Evolutionary conservation across 208 protist species (phyloP), one percentile per base, ranked within the genome.

Genomic region (Leishmania turanica): DNA sequence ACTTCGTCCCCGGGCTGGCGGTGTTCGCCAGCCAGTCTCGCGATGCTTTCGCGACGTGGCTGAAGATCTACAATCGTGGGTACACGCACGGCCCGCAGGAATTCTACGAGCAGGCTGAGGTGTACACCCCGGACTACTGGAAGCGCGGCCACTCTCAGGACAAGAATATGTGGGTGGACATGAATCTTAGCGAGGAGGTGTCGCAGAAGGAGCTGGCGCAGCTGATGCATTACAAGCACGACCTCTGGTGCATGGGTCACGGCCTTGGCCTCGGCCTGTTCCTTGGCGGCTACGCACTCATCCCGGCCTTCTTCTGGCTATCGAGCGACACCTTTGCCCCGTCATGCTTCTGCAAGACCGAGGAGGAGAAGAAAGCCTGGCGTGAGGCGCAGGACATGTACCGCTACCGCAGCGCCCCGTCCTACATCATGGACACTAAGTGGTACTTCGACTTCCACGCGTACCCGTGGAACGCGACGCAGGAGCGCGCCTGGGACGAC

Each of bases 81-180:
- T 88, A 90, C 73, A 83, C 86, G 42, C 77, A 95, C 68, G 95
- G 90, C 53, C 95, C 95, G 9, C 49, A 85, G 73, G 93, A 96
- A 49, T 96, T 91, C 87, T 80, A 88, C 58, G 93, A 98, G 75
- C 92, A 96, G 83, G 86, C 81, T 53, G 95, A 98, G 85, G 81
- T 82, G 53, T 98, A 92, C 86, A 91, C 88, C 34, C 89, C 90
- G 19, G 93, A 96, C 83, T 96, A 94, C 89, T 95, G 92, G 90
- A 98, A 98, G 87, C 89, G 92, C 45, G 92, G 92, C 77, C 88
- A 92, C 84, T 93, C 85, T 17, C 93, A 98, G 83, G 87, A 95
- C 49, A 96, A 96, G 84, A 98, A 98, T 88, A 94, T 98, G 90
- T 98, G 93, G 93, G 93, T 98, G 40, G 95, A 98, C 84, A 96